These are phyloP conservation scores for Penicillium simplicissimum DNA, from an alignment of 495 filamentous ascomycete species.

Conservation along the genomic window DNA sequence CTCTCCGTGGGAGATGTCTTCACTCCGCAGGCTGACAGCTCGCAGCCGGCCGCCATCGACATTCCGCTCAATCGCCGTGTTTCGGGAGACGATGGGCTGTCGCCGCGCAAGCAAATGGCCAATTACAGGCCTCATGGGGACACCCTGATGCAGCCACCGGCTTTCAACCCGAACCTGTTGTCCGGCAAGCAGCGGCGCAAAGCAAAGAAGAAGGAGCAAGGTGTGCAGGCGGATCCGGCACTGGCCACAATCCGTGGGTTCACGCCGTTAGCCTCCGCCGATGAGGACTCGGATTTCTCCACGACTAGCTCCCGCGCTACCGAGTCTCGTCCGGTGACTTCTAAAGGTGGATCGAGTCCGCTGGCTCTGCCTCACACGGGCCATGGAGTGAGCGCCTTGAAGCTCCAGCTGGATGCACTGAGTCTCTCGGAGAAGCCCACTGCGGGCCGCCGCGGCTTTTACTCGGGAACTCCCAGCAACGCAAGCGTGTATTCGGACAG, in stretches of 20 bases:
- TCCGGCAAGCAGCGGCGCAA: constrained; percentile 41
- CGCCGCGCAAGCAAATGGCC: constrained; percentile 27
- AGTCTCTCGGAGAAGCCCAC: constrained; percentile 49
- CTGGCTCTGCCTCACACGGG: constrained; percentile 58
- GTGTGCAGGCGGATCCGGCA: constrained; percentile 56
- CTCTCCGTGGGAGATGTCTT: constrained; percentile 50
- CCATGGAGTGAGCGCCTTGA: constrained; percentile 75
- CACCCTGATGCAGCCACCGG: constrained; percentile 25
- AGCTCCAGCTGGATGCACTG: constrained; percentile 72
- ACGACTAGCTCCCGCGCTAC: constrained; percentile 47
- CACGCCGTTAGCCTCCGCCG: constrained; percentile 79
- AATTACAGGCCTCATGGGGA: constrained; percentile 15
- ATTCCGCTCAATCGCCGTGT: constrained; percentile 27
- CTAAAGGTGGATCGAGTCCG: constrained; percentile 49
- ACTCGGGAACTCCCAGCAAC: constrained; percentile 51
- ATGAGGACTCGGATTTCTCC: constrained; percentile 81
- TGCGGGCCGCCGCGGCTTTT: constrained; percentile 32
- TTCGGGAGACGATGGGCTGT: constrained; percentile 28
- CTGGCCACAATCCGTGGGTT: constrained; percentile 77
- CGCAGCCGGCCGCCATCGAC: constrained; percentile 29
- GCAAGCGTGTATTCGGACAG: constrained; percentile 59
- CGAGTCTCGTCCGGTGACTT: constrained; percentile 32
- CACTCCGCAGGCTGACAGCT: constrained; percentile 44
- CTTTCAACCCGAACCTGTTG: constrained; percentile 28
- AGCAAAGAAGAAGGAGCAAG: constrained; percentile 54